phyloP scores from a whole-genome alignment of 75 land plant species.

The Cryptomeria japonica region DNA sequence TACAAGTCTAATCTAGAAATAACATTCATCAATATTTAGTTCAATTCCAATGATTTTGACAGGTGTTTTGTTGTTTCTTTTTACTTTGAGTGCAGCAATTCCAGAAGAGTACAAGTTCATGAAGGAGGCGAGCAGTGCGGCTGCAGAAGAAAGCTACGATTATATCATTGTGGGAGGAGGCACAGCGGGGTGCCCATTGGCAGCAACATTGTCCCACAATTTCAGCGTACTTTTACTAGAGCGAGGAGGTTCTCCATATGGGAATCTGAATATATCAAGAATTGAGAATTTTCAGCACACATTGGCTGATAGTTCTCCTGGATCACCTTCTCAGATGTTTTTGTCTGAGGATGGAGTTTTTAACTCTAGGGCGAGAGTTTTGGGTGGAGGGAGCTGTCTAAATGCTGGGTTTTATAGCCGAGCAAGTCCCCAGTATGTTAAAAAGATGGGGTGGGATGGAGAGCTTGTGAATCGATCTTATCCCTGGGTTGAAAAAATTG shows the following conservation, averaged over 20 bases:
- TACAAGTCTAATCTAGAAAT: too few relatives aligned
- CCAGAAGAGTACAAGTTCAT: conserved; percentile 16
- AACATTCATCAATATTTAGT: background rate
- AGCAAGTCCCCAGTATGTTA: conserved; percentile 56
- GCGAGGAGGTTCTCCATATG: conserved; percentile 75
- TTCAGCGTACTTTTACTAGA: conserved; percentile 73
- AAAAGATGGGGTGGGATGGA: conserved; percentile 50
- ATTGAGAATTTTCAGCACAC: conserved; percentile 53
- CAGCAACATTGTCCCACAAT: conserved; percentile 40
- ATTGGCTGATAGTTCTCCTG: conserved; percentile 42
- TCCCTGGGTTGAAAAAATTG: conserved; percentile 72
- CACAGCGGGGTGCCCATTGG: conserved; percentile 41
- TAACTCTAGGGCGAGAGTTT: conserved; percentile 68
- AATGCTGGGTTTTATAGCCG: conserved; percentile 89
- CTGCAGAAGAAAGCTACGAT: conserved; percentile 16
- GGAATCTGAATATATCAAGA: conserved; percentile 55
- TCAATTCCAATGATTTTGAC: background rate
- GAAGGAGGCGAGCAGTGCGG: conserved; percentile 20
- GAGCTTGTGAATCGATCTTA: conserved; percentile 69
- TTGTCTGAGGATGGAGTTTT: conserved; percentile 78
- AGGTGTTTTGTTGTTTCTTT: background rate
- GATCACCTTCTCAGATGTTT: conserved; percentile 70
- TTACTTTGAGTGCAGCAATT: background rate
- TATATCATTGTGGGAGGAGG: conserved; percentile 47
- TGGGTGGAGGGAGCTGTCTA: conserved; percentile 80